Evolutionary conservation across 257 asterid genomes (phyloP), one percentile per base, ranked within the genome.

Genomic region (Rubia yunnanensis): DNA sequence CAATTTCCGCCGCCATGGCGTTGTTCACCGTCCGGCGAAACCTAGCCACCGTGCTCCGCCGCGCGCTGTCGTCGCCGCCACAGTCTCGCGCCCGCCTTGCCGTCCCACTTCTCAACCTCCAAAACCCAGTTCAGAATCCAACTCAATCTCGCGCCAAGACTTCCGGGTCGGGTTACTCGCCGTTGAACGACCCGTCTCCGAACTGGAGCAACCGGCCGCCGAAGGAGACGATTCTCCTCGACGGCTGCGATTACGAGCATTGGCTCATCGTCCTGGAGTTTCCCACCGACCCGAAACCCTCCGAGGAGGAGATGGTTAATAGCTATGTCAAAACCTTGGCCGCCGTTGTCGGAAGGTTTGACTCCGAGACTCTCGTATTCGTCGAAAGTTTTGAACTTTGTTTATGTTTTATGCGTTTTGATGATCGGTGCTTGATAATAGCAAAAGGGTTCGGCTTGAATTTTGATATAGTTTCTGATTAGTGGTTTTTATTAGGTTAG

Each of bases 121-220:
- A 69, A 64, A 65, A 55, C 69, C 74, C 50, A 4, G 28, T 34
- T 65, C 60, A 35, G 68, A 27, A 49, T 60, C 66, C 75, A 28
- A 63, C 59, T 53, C 85, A 80, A 58, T 73, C 75, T 60, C 92
- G 96, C 35, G 68, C 79, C 74, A 81, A 76, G 76, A 74, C 95
- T 3, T 72, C 95, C 61, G 79, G 85, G 18, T 76, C 95, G 60
- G 98, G 97, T 10, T 89, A 89, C 75, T 87, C 96, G 5, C 96
- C 95, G 14, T 62, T 92, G 63, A 92, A 92, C 68, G 95, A 92
- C 82, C 96, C 98, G 62, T 84, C 97, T 0, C 97, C 98, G 31
- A 92, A 92, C 79, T 89, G 97, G 97, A 89, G 97, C 82, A 92
- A 92, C 76, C 87, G 98, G 1, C 96, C 98, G 4, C 97, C 98